These are phyloP conservation scores for Raphanus raphanistrum DNA, from an alignment of 345 rosid genomes.

Conservation along the genomic window DNA sequence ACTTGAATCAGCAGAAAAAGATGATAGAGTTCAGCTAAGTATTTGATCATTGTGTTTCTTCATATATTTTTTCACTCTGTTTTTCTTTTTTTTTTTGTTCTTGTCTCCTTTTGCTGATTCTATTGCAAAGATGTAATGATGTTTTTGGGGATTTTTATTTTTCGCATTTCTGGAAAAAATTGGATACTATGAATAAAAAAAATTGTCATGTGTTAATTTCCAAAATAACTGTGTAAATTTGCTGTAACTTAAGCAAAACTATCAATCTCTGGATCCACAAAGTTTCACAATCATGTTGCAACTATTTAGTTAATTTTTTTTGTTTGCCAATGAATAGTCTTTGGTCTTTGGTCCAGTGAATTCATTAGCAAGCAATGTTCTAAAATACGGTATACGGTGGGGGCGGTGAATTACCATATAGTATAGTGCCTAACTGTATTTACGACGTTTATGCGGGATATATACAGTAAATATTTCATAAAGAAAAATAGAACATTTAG, in stretches of 20 bases:
- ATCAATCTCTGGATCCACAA: neutral
- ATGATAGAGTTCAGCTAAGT: slow-evolving; percentile 29
- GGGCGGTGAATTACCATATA: too few relatives aligned
- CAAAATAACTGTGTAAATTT: neutral
- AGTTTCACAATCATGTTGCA: slow-evolving; percentile 8
- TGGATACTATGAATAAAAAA: slow-evolving; percentile 22
- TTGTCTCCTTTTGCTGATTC: slow-evolving; percentile 5
- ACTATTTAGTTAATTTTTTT: neutral
- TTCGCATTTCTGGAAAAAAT: slow-evolving; percentile 17
- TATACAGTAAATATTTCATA: too few relatives aligned
- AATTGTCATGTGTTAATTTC: neutral
- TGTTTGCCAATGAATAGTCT: neutral
- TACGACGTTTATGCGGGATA: too few relatives aligned
- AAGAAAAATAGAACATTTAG: too few relatives aligned
- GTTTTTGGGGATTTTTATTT: slow-evolving; percentile 24
- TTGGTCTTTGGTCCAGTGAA: neutral
- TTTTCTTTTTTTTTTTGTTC: neutral
- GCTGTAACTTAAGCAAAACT: neutral
- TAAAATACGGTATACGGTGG: too few relatives aligned
- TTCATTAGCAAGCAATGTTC: neutral
- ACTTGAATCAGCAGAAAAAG: slow-evolving; percentile 58
- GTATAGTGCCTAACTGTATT: too few relatives aligned
- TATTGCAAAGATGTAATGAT: slow-evolving; percentile 33
- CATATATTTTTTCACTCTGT: neutral
- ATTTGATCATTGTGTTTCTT: slow-evolving; percentile 18